A percentile compares a stretch with the other conserved stretches of the same genome.
These are phyloP conservation scores for Penicillium psychrosexuale DNA, from an alignment of 2,329 filamentous ascomycete species.

Conservation along the genomic window DNA sequence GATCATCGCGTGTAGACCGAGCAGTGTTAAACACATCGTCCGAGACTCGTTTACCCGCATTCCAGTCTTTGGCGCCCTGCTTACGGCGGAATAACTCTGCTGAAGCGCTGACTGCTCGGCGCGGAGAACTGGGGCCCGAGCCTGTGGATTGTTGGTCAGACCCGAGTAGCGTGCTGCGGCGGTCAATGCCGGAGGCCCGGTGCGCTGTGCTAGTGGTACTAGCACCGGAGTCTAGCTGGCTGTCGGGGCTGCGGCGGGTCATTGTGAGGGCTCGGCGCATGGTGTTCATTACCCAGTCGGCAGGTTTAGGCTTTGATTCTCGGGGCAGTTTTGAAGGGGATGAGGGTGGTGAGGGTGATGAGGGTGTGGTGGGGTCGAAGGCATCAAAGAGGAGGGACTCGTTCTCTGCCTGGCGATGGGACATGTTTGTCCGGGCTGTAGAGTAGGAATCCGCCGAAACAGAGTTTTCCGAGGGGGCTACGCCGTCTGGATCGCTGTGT, in stretches of 20 bases:
- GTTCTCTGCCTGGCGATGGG: slow-evolving; percentile 51
- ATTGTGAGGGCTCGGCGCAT: slow-evolving; percentile 61
- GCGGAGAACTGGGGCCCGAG: slow-evolving; percentile 30
- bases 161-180: slow-evolving; percentile 23
- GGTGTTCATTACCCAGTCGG: slow-evolving; percentile 68
- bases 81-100: slow-evolving; percentile 50
- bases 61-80: slow-evolving; percentile 54
- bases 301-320: slow-evolving; percentile 49
- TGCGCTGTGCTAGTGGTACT: slow-evolving; percentile 8
- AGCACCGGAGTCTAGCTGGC: slow-evolving; percentile 12
- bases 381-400: slow-evolving; percentile 50
- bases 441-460: slow-evolving; percentile 51
- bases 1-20: slow-evolving; percentile 25
- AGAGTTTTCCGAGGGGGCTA: slow-evolving; percentile 35
- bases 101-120: slow-evolving; percentile 49
- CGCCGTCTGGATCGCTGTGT: slow-evolving; percentile 25
- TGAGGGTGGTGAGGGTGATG: slow-evolving; percentile 23
- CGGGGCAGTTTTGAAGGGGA: slow-evolving; percentile 27
- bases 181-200: slow-evolving; percentile 30
- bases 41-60: slow-evolving; percentile 34
- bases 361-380: slow-evolving; percentile 26
- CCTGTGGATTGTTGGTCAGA: slow-evolving; percentile 4
- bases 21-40: slow-evolving; percentile 18
- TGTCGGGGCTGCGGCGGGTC: slow-evolving; percentile 30
- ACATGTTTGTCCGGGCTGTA: slow-evolving; percentile 50